These are phyloP conservation scores for Tetratostichococcus sp. DNA, from an alignment of 139 green algal genomes.

Conservation along the genomic window DNA sequence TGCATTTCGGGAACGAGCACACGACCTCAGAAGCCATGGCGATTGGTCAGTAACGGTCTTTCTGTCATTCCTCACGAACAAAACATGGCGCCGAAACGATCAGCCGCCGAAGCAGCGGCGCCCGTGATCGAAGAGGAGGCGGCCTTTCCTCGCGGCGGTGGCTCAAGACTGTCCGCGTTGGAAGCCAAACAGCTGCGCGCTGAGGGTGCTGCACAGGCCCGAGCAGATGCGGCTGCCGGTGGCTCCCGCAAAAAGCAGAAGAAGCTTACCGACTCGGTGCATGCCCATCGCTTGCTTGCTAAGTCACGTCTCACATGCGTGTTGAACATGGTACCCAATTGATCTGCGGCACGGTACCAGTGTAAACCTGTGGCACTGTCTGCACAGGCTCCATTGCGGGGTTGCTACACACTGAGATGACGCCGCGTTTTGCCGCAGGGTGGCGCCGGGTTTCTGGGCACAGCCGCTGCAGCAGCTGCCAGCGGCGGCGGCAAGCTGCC, in stretches of 20 bases:
- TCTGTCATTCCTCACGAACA: too few species aligned
- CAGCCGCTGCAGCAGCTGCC: slow-evolving; percentile 6
- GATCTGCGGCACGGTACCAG: too few species aligned
- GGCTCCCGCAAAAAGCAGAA: slow-evolving; percentile 22
- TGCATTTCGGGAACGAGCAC: too few species aligned
- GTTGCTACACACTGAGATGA: too few species aligned
- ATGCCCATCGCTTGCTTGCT: neutral
- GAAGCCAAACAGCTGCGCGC: slow-evolving; percentile 48
- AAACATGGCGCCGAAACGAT: neutral
- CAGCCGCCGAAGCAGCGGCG: too few species aligned
- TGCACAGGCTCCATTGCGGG: too few species aligned
- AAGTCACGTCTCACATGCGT: too few species aligned
- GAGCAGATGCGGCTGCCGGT: slow-evolving; percentile 7
- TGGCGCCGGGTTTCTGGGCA: slow-evolving; percentile 39
- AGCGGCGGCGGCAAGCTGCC: slow-evolving; percentile 45
- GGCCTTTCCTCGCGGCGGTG: slow-evolving; percentile 66
- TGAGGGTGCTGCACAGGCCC: slow-evolving; percentile 51
- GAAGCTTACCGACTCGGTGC: slow-evolving; percentile 7
- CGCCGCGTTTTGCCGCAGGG: too few species aligned
- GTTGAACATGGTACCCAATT: too few species aligned
- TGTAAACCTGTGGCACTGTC: too few species aligned
- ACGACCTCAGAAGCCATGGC: too few species aligned
- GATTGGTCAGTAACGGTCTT: too few species aligned
- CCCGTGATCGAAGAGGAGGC: slow-evolving; percentile 35
- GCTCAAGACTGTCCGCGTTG: slow-evolving; percentile 47